Evolutionary conservation across 768 basidiomycete species (phyloP).

Genomic region (Amanita rubescens): DNA sequence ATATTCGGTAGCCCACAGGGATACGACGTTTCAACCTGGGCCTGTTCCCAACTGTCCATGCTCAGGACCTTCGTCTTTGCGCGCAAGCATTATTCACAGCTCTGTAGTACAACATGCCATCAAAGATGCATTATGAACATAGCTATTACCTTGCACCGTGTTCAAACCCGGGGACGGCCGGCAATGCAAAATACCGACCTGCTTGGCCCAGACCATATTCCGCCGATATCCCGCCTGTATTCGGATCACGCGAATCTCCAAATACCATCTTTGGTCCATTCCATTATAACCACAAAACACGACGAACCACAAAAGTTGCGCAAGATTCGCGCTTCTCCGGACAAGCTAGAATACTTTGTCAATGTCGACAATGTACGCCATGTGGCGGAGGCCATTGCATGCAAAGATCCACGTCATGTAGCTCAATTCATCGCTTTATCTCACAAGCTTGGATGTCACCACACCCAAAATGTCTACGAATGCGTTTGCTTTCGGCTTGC

Average conservation of each 20-base stretch:
- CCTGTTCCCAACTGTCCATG: constrained; percentile 68
- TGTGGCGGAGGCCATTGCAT: constrained; percentile 26
- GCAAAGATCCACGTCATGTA: constrained; percentile 30
- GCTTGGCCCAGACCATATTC: background rate
- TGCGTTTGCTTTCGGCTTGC: constrained; percentile 44
- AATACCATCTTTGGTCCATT: background rate
- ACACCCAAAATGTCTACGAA: constrained; percentile 55
- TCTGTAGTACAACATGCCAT: constrained; percentile 18
- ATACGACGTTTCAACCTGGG: constrained; percentile 12
- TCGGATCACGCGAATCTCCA: background rate
- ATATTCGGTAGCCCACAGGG: background rate
- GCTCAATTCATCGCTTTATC: constrained; percentile 41
- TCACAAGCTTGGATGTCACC: constrained; percentile 37
- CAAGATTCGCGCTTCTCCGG: constrained; percentile 14
- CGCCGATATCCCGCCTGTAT: background rate
- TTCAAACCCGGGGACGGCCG: background rate
- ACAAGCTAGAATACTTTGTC: constrained; percentile 20
- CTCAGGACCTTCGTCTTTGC: constrained; percentile 54
- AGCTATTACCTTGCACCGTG: background rate
- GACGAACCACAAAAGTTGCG: constrained; percentile 7
- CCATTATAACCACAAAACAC: background rate
- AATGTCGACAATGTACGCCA: constrained; percentile 25
- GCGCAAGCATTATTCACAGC: constrained; percentile 46
- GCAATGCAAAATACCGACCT: background rate
- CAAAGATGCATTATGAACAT: constrained; percentile 2